Evolutionary conservation across 1,284 basidiomycete genomes (phyloP), one percentile per base, ranked within the genome.

Genomic region (Porogramme epimiltina): DNA sequence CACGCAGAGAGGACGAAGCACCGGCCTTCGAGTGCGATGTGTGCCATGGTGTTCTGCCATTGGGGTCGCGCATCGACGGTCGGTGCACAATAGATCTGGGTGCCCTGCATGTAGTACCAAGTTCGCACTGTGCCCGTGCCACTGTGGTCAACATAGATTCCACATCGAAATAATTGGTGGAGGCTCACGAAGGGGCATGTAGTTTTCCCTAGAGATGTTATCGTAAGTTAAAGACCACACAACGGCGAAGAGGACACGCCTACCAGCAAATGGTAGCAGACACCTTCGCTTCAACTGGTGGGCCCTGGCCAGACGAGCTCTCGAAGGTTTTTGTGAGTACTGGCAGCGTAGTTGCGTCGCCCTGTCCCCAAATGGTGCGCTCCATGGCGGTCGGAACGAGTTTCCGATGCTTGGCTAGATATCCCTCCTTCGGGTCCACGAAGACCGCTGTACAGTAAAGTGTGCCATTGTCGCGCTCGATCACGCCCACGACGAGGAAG

Each of bases 21-120:
- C 22, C 89, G 77, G 2, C 88, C 89, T 68, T 91, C 89, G 45
- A 85, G 71, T 1, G 88, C 88, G 45, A 91, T 87, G 63, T 89
- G 87, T 45, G 76, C 69, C 85, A 91, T 89, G 1, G 81, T 79
- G 49, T 75, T 73, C 54, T 79, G 74, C 87, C 87, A 91, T 1
- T 71, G 75, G 1, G 79, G 77, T 11, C 89, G 74, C 3, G 77
- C 74, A 62, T 91, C 89, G 23, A 89, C 87, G 1, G 86, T 89
- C 0, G 86, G 85, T 0, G 82, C 85, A 62, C 82, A 85, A 64
- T 87, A 88, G 19, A 88, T 72, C 60, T 87, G 78, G 2, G 81
- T 82, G 5, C 83, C 83, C 47, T 79, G 69, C 10, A 77, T 75
- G 63, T 88, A 88, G 65, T 87, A 85, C 61, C 79, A 75, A 2